phyloP scores from a whole-genome alignment of 495 filamentous ascomycete genomes.

The Hyphodiscus hymeniophilus region DNA sequence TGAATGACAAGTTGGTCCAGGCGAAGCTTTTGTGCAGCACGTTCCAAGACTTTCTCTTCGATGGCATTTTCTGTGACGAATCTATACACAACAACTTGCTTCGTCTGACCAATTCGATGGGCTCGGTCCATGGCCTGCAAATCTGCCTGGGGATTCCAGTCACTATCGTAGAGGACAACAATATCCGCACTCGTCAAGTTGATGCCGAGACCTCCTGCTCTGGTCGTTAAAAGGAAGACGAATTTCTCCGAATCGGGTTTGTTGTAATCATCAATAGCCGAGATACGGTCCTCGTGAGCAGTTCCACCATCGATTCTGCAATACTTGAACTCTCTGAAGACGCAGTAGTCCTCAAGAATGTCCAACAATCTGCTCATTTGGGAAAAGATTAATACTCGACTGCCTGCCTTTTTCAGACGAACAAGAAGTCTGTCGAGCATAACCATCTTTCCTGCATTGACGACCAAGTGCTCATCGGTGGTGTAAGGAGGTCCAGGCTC shows the following conservation, averaged over 20 bases:
- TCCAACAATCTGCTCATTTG: slow-evolving; percentile 98
- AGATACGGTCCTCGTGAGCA: slow-evolving; percentile 95
- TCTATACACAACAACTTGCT: slow-evolving; percentile 92
- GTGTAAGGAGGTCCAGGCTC: slow-evolving; percentile 97
- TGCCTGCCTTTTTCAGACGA: slow-evolving; percentile 76
- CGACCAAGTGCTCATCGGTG: slow-evolving; percentile 91
- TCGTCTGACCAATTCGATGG: slow-evolving; percentile 97
- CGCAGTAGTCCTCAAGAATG: slow-evolving; percentile 97
- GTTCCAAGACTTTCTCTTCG: slow-evolving; percentile 96
- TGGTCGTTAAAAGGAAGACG: slow-evolving; percentile 92
- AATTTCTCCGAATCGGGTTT: slow-evolving; percentile 93
- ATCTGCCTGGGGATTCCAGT: slow-evolving; percentile 99
- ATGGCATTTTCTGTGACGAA: slow-evolving; percentile 98
- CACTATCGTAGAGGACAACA: slow-evolving; percentile 96
- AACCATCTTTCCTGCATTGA: slow-evolving; percentile 94
- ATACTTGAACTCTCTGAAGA: slow-evolving; percentile 89
- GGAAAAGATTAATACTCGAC: slow-evolving; percentile 94
- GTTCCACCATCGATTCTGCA: slow-evolving; percentile 97
- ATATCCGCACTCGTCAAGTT: slow-evolving; percentile 95
- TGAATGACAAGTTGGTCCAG: slow-evolving; percentile 99
- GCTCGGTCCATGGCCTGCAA: slow-evolving; percentile 98
- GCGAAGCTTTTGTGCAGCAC: slow-evolving; percentile 93
- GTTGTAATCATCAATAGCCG: slow-evolving; percentile 98
- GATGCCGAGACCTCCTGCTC: slow-evolving; percentile 96
- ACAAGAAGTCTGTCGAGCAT: slow-evolving; percentile 90